Evolutionary conservation across 2,329 filamentous ascomycete species (phyloP).

Genomic region (Pseudogymnoascus destructans): DNA sequence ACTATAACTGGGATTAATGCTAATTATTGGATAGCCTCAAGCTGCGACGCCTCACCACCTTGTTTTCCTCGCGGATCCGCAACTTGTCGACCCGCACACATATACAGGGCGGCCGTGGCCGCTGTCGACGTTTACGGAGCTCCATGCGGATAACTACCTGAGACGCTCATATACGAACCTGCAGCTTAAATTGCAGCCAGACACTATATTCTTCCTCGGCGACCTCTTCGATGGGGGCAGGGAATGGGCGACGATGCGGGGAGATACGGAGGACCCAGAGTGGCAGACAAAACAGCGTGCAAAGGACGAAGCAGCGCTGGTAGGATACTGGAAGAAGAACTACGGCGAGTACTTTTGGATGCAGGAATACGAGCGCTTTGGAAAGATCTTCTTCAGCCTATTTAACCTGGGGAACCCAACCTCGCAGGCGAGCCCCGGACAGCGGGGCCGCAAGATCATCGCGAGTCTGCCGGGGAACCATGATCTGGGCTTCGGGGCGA

Average conservation of each 20-base stretch:
- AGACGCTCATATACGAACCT: conserved; percentile 68
- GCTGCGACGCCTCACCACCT: conserved; percentile 66
- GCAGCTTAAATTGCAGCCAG: conserved; percentile 63
- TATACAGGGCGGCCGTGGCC: conserved; percentile 62
- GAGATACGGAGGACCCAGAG: conserved; percentile 43
- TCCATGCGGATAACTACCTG: conserved; percentile 82
- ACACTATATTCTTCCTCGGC: conserved; percentile 81
- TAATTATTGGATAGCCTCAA: conserved; percentile 44
- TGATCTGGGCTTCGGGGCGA: conserved; percentile 79
- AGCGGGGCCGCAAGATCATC: conserved; percentile 63
- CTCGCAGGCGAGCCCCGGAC: conserved; percentile 36
- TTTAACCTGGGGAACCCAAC: conserved; percentile 46
- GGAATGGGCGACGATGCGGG: conserved; percentile 72
- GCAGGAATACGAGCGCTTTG: conserved; percentile 73
- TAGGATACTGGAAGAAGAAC: conserved; percentile 56
- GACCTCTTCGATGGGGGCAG: conserved; percentile 92
- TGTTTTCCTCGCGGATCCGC: conserved; percentile 57
- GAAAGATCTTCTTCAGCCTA: conserved; percentile 66
- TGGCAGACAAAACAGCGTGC: conserved; percentile 43
- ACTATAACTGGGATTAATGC: conserved; percentile 10
- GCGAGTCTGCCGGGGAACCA: conserved; percentile 87
- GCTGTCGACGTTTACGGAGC: conserved; percentile 50
- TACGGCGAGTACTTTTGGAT: conserved; percentile 81
- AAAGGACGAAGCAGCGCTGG: conserved; percentile 36
- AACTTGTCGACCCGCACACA: conserved; percentile 62